Conservation (phyloP, 306 rosid genomes). For the Castanopsis chinensis region DNA sequence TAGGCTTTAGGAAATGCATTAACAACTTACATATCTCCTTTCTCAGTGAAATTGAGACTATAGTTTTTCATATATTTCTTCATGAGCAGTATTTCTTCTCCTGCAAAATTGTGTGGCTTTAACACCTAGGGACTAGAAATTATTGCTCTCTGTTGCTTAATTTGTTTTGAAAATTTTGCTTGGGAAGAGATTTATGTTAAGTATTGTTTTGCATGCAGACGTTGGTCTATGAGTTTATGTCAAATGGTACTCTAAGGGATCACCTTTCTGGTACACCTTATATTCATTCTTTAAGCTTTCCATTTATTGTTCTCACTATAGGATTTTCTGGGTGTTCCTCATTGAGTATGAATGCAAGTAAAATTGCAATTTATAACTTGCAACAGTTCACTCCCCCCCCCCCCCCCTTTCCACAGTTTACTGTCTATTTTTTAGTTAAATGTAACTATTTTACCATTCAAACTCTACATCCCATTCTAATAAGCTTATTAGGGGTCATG, state of each 20-base stretch:
- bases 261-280: slow-evolving; percentile 73
- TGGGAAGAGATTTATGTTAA: slow-evolving; percentile 5
- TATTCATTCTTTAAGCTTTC: slow-evolving; percentile 10
- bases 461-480: background rate
- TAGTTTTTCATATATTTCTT: background rate
- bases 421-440: background rate
- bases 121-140: background rate
- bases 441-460: background rate
- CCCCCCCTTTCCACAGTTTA: background rate
- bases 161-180: slow-evolving; percentile 18
- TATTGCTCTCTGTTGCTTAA: slow-evolving; percentile 10
- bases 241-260: slow-evolving; percentile 87
- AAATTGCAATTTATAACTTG: background rate
- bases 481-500: background rate
- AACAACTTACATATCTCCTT: background rate
- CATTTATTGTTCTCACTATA: slow-evolving; percentile 4
- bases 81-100: background rate
- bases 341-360: background rate
- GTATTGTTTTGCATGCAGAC: slow-evolving; percentile 62
- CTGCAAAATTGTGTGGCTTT: background rate
- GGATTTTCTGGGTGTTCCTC: background rate
- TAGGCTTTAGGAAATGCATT: background rate
- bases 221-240: slow-evolving; percentile 91
- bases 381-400: no score
- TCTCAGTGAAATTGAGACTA: background rate